phyloP scores from a whole-genome alignment of 768 basidiomycete species.

The Hygrocybe coccinea region DNA sequence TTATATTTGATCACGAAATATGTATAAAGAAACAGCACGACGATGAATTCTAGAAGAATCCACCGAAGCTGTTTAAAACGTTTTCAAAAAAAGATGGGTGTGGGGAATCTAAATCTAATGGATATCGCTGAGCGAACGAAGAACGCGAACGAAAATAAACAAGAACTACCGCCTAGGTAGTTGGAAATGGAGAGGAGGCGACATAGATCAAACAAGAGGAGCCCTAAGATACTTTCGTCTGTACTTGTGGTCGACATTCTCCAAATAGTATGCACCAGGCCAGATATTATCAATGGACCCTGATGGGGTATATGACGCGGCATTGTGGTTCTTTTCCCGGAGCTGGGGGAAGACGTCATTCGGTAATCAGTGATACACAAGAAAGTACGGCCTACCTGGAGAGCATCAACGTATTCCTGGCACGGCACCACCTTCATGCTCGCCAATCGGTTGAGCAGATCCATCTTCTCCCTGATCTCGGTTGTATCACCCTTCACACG shows the following conservation, averaged over 20 bases:
- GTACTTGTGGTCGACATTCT: conserved; percentile 84
- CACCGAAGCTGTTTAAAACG: no score
- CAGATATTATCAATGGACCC: conserved; percentile 91
- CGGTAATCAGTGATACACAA: conserved; percentile 5
- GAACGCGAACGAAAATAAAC: background rate
- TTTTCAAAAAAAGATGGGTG: background rate
- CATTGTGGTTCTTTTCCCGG: conserved; percentile 95
- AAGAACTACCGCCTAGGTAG: background rate
- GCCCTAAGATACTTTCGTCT: conserved; percentile 76
- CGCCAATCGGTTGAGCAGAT: conserved; percentile 71
- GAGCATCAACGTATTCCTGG: conserved; percentile 85
- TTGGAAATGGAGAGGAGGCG: background rate
- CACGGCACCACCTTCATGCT: conserved; percentile 89
- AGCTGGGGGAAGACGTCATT: conserved; percentile 47
- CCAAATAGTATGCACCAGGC: conserved; percentile 92
- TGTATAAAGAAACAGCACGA: no score
- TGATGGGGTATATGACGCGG: conserved; percentile 74
- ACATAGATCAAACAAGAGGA: conserved; percentile 33
- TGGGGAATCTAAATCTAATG: background rate
- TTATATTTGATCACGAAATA: no score
- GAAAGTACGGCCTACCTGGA: conserved; percentile 45
- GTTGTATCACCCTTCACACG: conserved; percentile 83
- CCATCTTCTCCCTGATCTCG: conserved; percentile 75
- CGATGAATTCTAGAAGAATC: no score
- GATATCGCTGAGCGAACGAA: no score